Evolutionary conservation across 495 filamentous ascomycete species (phyloP).

Genomic region (Parachaetomium inaequale): DNA sequence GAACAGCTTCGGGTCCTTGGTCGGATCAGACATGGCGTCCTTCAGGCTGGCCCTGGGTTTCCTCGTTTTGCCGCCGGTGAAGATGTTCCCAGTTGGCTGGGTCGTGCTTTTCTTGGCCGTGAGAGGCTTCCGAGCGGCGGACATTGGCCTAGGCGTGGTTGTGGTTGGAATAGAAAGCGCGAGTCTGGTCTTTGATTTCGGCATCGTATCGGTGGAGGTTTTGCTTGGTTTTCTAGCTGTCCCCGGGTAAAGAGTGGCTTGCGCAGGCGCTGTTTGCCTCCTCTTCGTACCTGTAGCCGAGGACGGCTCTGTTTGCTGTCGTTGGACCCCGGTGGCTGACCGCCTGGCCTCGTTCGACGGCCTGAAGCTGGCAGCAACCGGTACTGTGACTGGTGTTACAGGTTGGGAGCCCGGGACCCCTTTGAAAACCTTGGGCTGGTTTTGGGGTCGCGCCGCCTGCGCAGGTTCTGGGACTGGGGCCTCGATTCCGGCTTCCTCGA

Average conservation of each 20-base stretch:
- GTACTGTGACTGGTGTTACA: not conserved
- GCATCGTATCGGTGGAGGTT: not conserved
- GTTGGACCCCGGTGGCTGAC: not conserved
- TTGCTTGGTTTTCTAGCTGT: constrained; percentile 25
- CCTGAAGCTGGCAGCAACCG: not conserved
- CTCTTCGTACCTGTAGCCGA: constrained; percentile 2
- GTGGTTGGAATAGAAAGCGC: not conserved
- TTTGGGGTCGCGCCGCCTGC: not conserved
- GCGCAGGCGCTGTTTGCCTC: constrained; percentile 1
- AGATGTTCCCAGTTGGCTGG: constrained; percentile 27
- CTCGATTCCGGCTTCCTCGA: constrained; percentile 13
- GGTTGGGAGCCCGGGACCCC: not conserved
- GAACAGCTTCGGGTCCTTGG: constrained; percentile 35
- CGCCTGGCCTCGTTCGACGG: not conserved
- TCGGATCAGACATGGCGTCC: constrained; percentile 35
- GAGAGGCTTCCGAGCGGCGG: not conserved
- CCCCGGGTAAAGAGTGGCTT: constrained; percentile 31
- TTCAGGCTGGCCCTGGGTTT: constrained; percentile 21
- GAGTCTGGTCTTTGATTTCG: constrained; percentile 11
- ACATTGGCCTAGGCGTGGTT: not conserved
- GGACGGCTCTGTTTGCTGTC: not conserved
- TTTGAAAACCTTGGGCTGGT: constrained; percentile 13
- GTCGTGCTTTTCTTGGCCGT: constrained; percentile 25
- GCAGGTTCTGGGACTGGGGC: not conserved
- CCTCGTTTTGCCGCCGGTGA: constrained; percentile 26